Percentiles rank a stretch among this genome's conserved stretches.
Evolutionary conservation across 108 stramenopile species (phyloP).

Genomic region (Parmales sp.): DNA sequence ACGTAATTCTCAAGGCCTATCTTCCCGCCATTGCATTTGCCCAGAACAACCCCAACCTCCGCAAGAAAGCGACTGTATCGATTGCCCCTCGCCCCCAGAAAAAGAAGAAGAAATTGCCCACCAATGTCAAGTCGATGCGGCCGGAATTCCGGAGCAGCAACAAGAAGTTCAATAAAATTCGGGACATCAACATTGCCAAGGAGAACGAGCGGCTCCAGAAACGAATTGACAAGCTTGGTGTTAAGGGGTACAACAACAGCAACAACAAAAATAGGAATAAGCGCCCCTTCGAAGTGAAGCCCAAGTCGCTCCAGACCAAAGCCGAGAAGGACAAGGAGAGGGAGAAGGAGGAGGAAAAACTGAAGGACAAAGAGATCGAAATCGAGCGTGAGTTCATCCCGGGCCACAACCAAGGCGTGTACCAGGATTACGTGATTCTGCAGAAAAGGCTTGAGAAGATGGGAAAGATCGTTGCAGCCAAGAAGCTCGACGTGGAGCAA

Average conservation of each 20-base stretch:
- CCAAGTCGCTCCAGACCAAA: neutral
- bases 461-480: no score
- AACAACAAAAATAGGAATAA: neutral
- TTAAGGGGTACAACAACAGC: no score
- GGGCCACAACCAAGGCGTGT: no score
- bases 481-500: no score
- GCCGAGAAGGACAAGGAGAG: neutral
- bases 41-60: neutral
- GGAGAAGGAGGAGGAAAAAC: neutral
- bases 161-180: neutral
- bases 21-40: neutral
- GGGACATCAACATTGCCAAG: neutral
- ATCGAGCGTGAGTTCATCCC: no score
- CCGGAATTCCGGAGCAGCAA: neutral
- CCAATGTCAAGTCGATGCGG: neutral
- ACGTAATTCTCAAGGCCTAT: neutral
- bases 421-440: no score
- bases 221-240: neutral
- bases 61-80: neutral
- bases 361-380: no score
- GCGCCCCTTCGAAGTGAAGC: conserved; percentile 3
- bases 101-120: neutral
- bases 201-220: conserved; percentile 9
- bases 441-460: no score
- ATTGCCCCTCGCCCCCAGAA: neutral